These are phyloP conservation scores for Apiotrichum gracile DNA, from an alignment of 1,284 basidiomycete genomes.

Conservation along the genomic window DNA sequence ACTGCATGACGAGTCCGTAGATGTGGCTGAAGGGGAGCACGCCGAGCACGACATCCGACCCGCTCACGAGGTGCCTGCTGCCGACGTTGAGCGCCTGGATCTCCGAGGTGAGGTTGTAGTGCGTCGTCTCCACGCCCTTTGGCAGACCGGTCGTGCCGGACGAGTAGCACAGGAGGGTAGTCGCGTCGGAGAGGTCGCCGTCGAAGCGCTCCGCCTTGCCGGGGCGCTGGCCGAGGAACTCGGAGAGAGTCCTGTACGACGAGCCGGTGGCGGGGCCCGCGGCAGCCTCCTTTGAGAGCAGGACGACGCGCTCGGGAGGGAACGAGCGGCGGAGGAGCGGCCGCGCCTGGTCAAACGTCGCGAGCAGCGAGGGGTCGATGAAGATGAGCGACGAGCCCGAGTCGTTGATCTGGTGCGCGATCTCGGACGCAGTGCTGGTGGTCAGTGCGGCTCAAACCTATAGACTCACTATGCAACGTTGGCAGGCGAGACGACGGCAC, in stretches of 20 bases:
- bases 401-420: conserved; percentile 49
- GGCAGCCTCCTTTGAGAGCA: conserved; percentile 7
- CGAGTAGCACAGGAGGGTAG: conserved; percentile 55
- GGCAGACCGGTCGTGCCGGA: conserved; percentile 55
- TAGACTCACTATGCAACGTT: conserved; percentile 42
- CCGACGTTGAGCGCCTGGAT: conserved; percentile 4
- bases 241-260: conserved; percentile 2
- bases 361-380: conserved; percentile 54
- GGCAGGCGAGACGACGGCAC: conserved; percentile 32
- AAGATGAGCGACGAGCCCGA: conserved; percentile 56
- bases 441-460: not conserved
- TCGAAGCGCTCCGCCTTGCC: conserved; percentile 4
- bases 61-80: not conserved
- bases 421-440: conserved; percentile 24
- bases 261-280: not conserved
- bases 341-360: conserved; percentile 28
- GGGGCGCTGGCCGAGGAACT: not conserved
- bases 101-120: conserved; percentile 56
- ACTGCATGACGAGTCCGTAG: conserved; percentile 34
- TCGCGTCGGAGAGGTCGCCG: conserved; percentile 4
- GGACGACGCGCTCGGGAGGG: conserved; percentile 8
- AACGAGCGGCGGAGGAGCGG: conserved; percentile 13
- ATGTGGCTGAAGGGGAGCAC: conserved; percentile 17
- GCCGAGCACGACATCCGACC: conserved; percentile 10
- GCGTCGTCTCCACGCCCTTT: conserved; percentile 54